Base-by-base conservation (phyloP, 2,329 filamentous ascomycete genomes). In the Metarhizium rileyi region DNA sequence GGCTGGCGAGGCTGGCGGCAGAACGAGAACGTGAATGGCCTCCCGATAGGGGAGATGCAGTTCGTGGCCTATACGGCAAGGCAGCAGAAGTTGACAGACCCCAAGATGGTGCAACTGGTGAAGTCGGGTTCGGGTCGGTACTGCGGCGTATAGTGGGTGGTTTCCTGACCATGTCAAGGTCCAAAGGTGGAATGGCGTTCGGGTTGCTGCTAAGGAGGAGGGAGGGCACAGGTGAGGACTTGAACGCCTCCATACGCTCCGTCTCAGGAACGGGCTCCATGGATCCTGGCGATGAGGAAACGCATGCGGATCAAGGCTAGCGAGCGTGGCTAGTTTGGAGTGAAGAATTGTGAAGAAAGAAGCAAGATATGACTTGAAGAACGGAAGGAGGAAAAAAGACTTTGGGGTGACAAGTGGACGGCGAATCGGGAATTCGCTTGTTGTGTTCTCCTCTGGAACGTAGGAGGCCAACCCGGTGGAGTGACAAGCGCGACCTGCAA, bases 241-340 rank as follows among this genome's bases (percentile, higher is more conserved):
- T 76, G 61, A 84, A 84, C 63, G 79, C 78, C 71, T 83, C 80
- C 75, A 84, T 80, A 55, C 79, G 74, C 70, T 84, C 78, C 46
- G 80, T 81, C 70, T 84, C 81, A 56, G 81, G 81, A 60, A 84
- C 81, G 51, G 80, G 78, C 66, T 84, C 81, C 81, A 84, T 84
- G 57, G 58, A 27, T 28, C 25, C 33, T 49, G 33, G 27, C 20
- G 20, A 49, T 33, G 33, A 22, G 23, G 20, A 33, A 28, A 44
- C 22, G 44, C 49, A 46, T 52, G 44, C 43, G 44, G 44, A 16
- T 36, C 33, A 27, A 28, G 18, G 25, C 10, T 4, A 42, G 18
- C 18, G 4, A 27, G 25, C 25, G 36, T 23, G 23, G 18, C 18
- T 23, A 22, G n/a, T n/a, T n/a, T n/a, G n/a, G n/a, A n/a, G n/a